These are phyloP conservation scores for Tulasnella sp. DNA, from an alignment of 768 basidiomycete species.

Conservation along the genomic window DNA sequence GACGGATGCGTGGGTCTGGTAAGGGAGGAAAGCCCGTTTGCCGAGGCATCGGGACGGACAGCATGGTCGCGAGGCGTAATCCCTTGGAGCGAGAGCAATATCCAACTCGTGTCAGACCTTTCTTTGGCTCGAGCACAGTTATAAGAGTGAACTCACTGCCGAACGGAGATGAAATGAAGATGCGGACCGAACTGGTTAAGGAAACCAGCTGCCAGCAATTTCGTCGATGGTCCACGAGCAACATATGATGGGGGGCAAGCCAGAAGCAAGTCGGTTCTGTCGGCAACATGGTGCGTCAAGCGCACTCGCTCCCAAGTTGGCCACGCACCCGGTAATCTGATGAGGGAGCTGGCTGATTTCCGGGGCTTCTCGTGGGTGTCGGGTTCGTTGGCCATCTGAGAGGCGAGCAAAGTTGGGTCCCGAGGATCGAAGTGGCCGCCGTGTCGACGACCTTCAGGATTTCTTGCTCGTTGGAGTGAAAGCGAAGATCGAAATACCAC, in stretches of 20 bases:
- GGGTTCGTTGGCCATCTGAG: slow-evolving; percentile 65
- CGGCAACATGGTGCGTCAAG: slow-evolving; percentile 21
- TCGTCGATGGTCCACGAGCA: slow-evolving; percentile 45
- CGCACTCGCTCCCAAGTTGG: slow-evolving; percentile 36
- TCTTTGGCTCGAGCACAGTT: not conserved
- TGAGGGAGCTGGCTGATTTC: slow-evolving; percentile 40
- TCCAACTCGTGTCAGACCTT: not conserved
- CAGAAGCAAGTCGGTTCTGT: slow-evolving; percentile 40
- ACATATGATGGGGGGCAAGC: slow-evolving; percentile 46
- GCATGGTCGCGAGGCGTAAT: not conserved
- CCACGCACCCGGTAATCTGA: slow-evolving; percentile 41
- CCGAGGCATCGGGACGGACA: not conserved
- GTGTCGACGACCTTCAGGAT: not conserved
- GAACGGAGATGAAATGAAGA: slow-evolving; percentile 13
- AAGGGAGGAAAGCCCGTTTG: slow-evolving; percentile 16
- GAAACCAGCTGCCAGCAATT: slow-evolving; percentile 43
- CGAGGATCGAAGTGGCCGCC: slow-evolving; percentile 17
- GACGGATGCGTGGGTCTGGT: slow-evolving; percentile 26
- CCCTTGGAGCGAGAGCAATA: slow-evolving; percentile 11
- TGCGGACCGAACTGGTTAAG: slow-evolving; percentile 40
- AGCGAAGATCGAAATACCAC: slow-evolving; percentile 47
- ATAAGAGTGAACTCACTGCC: not conserved
- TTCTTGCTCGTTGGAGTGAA: slow-evolving; percentile 38
- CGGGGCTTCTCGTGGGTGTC: slow-evolving; percentile 54
- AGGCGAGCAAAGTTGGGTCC: slow-evolving; percentile 40